phyloP scores from a whole-genome alignment of 2,329 filamentous ascomycete species.

The Xylariomycetidae sp. region DNA sequence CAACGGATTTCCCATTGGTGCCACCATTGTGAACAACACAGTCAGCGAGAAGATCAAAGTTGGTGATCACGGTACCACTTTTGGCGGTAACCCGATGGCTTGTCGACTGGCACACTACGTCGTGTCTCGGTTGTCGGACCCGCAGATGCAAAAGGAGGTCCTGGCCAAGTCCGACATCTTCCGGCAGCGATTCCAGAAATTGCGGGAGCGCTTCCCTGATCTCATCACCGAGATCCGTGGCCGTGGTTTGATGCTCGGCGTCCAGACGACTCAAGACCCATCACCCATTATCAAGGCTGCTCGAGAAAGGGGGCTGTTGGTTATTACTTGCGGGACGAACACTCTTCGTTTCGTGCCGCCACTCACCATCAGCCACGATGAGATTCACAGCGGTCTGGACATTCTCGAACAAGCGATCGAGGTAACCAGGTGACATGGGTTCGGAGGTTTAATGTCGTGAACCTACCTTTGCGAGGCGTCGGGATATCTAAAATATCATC shows the following conservation, averaged over 20 bases:
- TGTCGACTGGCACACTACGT: constrained; percentile 82
- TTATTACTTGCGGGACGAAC: constrained; percentile 91
- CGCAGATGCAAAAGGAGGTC: constrained; percentile 64
- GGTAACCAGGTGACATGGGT: constrained; percentile 7
- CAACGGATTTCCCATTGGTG: constrained; percentile 93
- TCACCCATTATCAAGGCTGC: constrained; percentile 74
- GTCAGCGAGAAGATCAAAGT: constrained; percentile 61
- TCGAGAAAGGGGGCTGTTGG: constrained; percentile 75
- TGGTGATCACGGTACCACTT: constrained; percentile 90
- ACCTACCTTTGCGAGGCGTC: too few relatives aligned
- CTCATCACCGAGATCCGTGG: constrained; percentile 76
- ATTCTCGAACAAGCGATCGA: constrained; percentile 65
- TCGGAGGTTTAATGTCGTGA: too few relatives aligned
- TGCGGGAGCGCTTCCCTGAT: constrained; percentile 51
- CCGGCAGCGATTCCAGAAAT: constrained; percentile 38
- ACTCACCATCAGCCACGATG: constrained; percentile 69
- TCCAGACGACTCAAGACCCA: constrained; percentile 73
- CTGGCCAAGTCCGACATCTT: constrained; percentile 55
- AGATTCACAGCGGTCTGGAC: constrained; percentile 71
- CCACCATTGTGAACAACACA: constrained; percentile 55
- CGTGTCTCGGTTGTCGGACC: constrained; percentile 67
- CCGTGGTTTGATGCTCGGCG: constrained; percentile 75
- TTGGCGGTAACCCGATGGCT: constrained; percentile 85
- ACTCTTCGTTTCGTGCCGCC: constrained; percentile 89
- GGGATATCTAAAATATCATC: too few relatives aligned